Percentiles rank a stretch among this genome's conserved stretches.
Evolutionary conservation across 352 stramenopile genomes (phyloP).

Genomic region (Pythium diclinum): DNA sequence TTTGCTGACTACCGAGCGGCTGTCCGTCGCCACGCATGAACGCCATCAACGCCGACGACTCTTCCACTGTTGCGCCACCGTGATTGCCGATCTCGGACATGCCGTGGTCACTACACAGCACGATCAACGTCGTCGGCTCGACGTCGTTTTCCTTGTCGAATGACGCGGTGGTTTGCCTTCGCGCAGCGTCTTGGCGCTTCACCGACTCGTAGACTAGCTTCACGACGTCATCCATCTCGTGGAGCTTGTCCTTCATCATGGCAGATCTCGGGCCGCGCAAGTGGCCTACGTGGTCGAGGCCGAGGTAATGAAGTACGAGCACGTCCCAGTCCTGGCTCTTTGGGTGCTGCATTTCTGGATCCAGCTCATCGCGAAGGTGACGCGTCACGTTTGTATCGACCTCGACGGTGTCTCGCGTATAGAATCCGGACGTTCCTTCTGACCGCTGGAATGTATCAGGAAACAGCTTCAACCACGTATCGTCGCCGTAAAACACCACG

Average conservation of each 20-base stretch:
- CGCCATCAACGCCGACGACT: constrained; percentile 78
- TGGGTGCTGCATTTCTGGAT: constrained; percentile 55
- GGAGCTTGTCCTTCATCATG: constrained; percentile 76
- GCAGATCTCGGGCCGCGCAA: constrained; percentile 69
- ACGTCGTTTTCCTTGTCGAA: constrained; percentile 17
- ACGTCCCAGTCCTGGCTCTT: constrained; percentile 83
- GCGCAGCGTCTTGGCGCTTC: constrained; percentile 44
- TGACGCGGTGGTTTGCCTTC: constrained; percentile 12
- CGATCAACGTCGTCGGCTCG: constrained; percentile 50
- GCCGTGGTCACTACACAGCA: constrained; percentile 85
- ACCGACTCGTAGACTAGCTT: constrained; percentile 60
- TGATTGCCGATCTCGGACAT: constrained; percentile 90
- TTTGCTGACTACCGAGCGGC: constrained; percentile 6
- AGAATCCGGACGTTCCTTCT: constrained; percentile 86
- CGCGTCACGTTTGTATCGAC: constrained; percentile 86
- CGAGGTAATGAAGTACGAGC: constrained; percentile 85
- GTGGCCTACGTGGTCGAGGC: constrained; percentile 85
- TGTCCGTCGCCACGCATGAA: constrained; percentile 57
- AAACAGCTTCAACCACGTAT: constrained; percentile 90
- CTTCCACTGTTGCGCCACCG: constrained; percentile 77
- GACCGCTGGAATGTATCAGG: constrained; percentile 61
- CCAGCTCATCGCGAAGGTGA: constrained; percentile 80
- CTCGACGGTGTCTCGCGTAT: constrained; percentile 83
- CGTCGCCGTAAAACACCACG: constrained; percentile 88
- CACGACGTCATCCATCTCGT: constrained; percentile 82